Percentiles rank a stretch among this genome's conserved stretches.
Evolutionary conservation across 768 basidiomycete species (phyloP).

Genomic region (Plicaturopsis crispa): DNA sequence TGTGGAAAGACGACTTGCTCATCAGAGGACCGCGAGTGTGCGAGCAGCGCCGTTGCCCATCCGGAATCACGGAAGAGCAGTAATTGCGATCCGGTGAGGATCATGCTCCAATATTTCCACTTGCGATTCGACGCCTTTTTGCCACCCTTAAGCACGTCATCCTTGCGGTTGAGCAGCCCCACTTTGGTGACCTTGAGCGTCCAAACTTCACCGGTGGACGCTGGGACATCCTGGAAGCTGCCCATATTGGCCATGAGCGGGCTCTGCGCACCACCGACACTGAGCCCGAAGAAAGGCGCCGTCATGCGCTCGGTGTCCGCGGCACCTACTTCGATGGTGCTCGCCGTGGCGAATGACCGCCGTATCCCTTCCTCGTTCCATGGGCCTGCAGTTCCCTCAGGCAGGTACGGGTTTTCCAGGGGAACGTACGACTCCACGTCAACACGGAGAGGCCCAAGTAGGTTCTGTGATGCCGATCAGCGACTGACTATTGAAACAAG

Average conservation of each 20-base stretch:
- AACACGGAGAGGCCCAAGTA: slow-evolving; percentile 62
- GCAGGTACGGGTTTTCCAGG: slow-evolving; percentile 55
- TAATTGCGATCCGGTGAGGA: slow-evolving; percentile 86
- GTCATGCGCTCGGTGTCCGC: slow-evolving; percentile 30
- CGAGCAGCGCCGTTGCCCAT: slow-evolving; percentile 41
- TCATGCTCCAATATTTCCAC: slow-evolving; percentile 82
- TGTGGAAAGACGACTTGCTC: slow-evolving; percentile 30
- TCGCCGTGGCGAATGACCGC: slow-evolving; percentile 53
- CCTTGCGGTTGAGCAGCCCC: slow-evolving; percentile 76
- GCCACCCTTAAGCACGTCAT: slow-evolving; percentile 69
- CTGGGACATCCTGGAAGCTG: slow-evolving; percentile 16
- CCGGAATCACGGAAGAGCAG: slow-evolving; percentile 78
- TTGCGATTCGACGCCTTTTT: slow-evolving; percentile 72
- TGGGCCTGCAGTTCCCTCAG: slow-evolving; percentile 53
- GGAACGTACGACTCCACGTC: slow-evolving; percentile 56
- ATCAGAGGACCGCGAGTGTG: slow-evolving; percentile 29
- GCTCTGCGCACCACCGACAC: slow-evolving; percentile 26
- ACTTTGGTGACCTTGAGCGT: slow-evolving; percentile 71
- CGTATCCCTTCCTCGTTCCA: slow-evolving; percentile 67
- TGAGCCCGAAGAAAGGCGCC: slow-evolving; percentile 31
- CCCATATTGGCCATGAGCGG: slow-evolving; percentile 21
- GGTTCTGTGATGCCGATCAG: slow-evolving; percentile 34
- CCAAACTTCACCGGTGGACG: slow-evolving; percentile 24
- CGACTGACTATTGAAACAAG: slow-evolving; percentile 3
- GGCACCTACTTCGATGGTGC: slow-evolving; percentile 46